Evolutionary conservation across 805 yeast genomes (phyloP).

Genomic region (Pichia eremophila): DNA sequence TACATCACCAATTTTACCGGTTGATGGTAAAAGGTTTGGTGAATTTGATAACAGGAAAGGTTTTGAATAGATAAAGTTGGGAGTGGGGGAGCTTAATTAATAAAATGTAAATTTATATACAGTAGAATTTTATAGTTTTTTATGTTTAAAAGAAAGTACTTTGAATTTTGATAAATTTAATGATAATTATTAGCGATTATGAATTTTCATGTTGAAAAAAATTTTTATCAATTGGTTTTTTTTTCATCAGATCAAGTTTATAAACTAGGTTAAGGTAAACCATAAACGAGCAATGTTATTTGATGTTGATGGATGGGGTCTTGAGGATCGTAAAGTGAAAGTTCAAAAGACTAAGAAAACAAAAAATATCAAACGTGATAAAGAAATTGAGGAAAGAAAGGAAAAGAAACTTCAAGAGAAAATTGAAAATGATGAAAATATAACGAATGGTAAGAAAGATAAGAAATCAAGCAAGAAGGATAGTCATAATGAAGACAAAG

Average conservation of each 20-base stretch:
- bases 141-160: no score
- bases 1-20: neutral
- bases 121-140: no score
- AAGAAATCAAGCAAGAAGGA: neutral
- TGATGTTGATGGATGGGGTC: conserved; percentile 76
- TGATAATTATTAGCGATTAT: no score
- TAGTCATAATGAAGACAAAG: neutral
- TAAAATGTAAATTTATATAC: no score
- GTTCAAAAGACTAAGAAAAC: conserved; percentile 28
- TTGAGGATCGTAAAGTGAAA: conserved; percentile 42
- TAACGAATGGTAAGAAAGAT: neutral
- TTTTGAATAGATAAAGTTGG: neutral
- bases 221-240: neutral
- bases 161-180: no score
- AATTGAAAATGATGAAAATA: conserved; percentile 6
- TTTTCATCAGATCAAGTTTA: neutral
- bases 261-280: neutral
- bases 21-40: neutral
- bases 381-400: conserved; percentile 6
- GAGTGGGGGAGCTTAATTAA: no score
- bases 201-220: neutral
- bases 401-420: conserved; percentile 9
- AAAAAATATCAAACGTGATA: conserved; percentile 5
- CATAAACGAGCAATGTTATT: conserved; percentile 50
- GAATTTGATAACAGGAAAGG: neutral